Percentiles rank a stretch among this genome's conserved stretches.
These are phyloP conservation scores for Fonsecaea erecta DNA, from an alignment of 2,329 filamentous ascomycete genomes.

Conservation along the genomic window DNA sequence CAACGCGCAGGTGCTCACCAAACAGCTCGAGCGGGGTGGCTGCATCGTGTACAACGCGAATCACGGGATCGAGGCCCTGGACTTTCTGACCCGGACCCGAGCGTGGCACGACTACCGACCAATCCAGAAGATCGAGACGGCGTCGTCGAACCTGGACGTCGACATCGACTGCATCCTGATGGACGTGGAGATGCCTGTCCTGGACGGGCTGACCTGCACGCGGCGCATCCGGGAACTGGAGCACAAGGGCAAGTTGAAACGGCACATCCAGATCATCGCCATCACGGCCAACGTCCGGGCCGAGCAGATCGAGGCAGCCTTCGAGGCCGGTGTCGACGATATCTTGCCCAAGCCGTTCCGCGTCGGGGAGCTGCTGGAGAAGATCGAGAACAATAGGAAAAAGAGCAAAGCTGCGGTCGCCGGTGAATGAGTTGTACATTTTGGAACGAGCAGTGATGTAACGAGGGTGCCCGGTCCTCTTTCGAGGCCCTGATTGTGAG, in stretches of 20 bases:
- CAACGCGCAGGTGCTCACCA: slow-evolving; percentile 46
- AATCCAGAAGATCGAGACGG: neutral
- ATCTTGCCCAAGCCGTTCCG: slow-evolving; percentile 80
- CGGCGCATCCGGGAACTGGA: slow-evolving; percentile 71
- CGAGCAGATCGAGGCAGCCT: slow-evolving; percentile 72
- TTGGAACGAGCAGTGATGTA: neutral
- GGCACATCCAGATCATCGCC: slow-evolving; percentile 29
- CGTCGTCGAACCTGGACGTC: slow-evolving; percentile 12
- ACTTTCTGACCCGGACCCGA: slow-evolving; percentile 41
- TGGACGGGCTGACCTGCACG: slow-evolving; percentile 77
- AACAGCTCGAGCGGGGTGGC: slow-evolving; percentile 44
- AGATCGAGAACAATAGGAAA: slow-evolving; percentile 58
- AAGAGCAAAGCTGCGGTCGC: neutral
- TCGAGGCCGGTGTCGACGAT: slow-evolving; percentile 74
- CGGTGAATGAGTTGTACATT: neutral
- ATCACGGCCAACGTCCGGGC: slow-evolving; percentile 42
- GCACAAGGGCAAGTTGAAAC: slow-evolving; percentile 48
- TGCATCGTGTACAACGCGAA: slow-evolving; percentile 43
- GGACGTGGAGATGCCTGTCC: slow-evolving; percentile 82
- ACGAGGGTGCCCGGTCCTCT: neutral
- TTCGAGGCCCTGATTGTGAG: neutral
- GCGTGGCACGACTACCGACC: slow-evolving; percentile 21
- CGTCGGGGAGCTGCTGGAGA: slow-evolving; percentile 68
- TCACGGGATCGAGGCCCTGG: slow-evolving; percentile 50
- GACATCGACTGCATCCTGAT: slow-evolving; percentile 69